Evolutionary conservation across 441 rosid genomes (phyloP).

Genomic region (Populus tomentosa): DNA sequence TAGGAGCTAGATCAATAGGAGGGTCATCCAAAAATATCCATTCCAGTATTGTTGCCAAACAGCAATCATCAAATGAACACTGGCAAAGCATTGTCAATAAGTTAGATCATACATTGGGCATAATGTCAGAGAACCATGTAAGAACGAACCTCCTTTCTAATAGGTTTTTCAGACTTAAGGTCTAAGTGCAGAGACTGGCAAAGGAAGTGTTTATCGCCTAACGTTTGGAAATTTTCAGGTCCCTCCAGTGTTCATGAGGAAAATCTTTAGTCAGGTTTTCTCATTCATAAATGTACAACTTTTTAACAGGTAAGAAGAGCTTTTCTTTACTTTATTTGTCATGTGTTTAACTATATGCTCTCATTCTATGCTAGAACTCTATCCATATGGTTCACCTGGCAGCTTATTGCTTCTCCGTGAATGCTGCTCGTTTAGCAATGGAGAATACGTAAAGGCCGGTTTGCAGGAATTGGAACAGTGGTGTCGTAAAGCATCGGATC

Average conservation of each 20-base stretch:
- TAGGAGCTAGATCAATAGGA: constrained; percentile 38
- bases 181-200: not conserved
- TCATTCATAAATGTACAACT: constrained; percentile 69
- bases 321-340: not conserved
- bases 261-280: constrained; percentile 49
- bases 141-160: constrained; percentile 19
- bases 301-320: constrained; percentile 50
- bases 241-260: constrained; percentile 46
- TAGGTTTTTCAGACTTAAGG: not conserved
- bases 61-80: constrained; percentile 50
- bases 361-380: not conserved
- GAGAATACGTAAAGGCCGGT: constrained; percentile 66
- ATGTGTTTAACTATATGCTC: not conserved
- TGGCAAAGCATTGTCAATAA: constrained; percentile 59
- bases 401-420: constrained; percentile 72
- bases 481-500: constrained; percentile 50
- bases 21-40: constrained; percentile 44
- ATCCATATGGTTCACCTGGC: constrained; percentile 15
- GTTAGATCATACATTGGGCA: constrained; percentile 41
- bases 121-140: constrained; percentile 46
- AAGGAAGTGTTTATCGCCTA: constrained; percentile 11
- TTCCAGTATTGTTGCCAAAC: constrained; percentile 38
- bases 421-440: constrained; percentile 77
- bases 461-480: constrained; percentile 65
- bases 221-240: constrained; percentile 36